phyloP scores from a whole-genome alignment of 495 filamentous ascomycete genomes.

The Podospora anserina region DNA sequence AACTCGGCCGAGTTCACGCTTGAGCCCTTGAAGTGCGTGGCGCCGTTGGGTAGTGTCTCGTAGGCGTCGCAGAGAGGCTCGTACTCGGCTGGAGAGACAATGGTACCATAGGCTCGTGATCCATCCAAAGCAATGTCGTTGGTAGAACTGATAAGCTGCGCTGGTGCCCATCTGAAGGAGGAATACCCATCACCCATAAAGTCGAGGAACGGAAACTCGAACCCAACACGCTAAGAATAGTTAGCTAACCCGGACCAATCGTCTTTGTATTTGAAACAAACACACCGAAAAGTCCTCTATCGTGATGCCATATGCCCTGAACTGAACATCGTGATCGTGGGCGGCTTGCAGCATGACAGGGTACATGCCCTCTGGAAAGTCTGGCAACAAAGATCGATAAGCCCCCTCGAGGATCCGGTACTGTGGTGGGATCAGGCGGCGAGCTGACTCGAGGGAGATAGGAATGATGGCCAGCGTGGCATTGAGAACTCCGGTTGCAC shows the following conservation, averaged over 20 bases:
- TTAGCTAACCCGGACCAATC: constrained; percentile 11
- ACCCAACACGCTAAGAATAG: constrained; percentile 35
- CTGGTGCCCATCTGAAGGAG: constrained; percentile 43
- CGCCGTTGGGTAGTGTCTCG: constrained; percentile 24
- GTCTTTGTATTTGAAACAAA: not conserved
- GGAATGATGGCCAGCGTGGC: constrained; percentile 42
- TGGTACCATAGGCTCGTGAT: constrained; percentile 38
- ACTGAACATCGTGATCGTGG: constrained; percentile 44
- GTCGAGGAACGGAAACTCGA: constrained; percentile 48
- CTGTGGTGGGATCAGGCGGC: constrained; percentile 35
- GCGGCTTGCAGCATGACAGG: constrained; percentile 44
- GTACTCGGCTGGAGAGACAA: constrained; percentile 35
- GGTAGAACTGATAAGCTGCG: constrained; percentile 35
- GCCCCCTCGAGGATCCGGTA: constrained; percentile 40
- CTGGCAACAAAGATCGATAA: constrained; percentile 37
- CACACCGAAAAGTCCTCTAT: constrained; percentile 44
- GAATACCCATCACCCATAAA: constrained; percentile 35
- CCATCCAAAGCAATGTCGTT: constrained; percentile 38
- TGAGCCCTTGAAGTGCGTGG: constrained; percentile 32
- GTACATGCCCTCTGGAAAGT: constrained; percentile 44
- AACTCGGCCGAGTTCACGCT: constrained; percentile 23
- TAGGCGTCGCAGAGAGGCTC: constrained; percentile 42
- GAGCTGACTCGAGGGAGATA: constrained; percentile 36
- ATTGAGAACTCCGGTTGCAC: constrained; percentile 43
- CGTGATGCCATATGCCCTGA: constrained; percentile 34